These are phyloP conservation scores for Talaromyces sp. DNA, from an alignment of 2,329 filamentous ascomycete species.

Conservation along the genomic window DNA sequence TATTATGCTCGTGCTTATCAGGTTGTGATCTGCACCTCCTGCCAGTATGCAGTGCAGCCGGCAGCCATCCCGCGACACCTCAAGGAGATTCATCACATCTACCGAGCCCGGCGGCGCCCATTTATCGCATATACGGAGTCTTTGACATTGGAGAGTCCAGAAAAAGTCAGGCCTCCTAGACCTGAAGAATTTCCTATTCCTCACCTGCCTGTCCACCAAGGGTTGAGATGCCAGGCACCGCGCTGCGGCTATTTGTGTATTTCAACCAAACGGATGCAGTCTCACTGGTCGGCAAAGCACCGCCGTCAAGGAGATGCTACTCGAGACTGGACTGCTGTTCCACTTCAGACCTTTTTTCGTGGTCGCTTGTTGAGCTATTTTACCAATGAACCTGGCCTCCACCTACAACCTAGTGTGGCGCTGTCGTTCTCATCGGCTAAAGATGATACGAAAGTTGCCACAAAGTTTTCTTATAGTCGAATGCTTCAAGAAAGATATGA, in stretches of 20 bases:
- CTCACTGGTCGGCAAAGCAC: slow-evolving; percentile 24
- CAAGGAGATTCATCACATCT: slow-evolving; percentile 25
- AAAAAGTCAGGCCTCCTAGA: slow-evolving; percentile 16
- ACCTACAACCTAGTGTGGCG: not conserved
- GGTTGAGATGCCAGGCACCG: slow-evolving; percentile 16
- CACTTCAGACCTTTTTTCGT: slow-evolving; percentile 25
- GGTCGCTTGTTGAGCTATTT: slow-evolving; percentile 25
- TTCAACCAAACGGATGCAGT: slow-evolving; percentile 29
- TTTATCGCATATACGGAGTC: slow-evolving; percentile 11
- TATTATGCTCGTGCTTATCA: slow-evolving; percentile 14
- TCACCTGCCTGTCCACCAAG: slow-evolving; percentile 20
- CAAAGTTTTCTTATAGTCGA: not conserved
- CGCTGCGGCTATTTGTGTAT: slow-evolving; percentile 25
- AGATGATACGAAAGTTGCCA: too few relatives aligned
- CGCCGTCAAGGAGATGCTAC: slow-evolving; percentile 9
- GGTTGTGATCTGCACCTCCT: slow-evolving; percentile 19
- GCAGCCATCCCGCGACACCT: slow-evolving; percentile 22
- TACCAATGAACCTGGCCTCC: slow-evolving; percentile 8
- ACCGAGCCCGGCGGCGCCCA: slow-evolving; percentile 10
- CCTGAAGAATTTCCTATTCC: slow-evolving; percentile 23
- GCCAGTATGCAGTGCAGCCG: slow-evolving; percentile 23
- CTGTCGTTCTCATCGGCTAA: too few relatives aligned
- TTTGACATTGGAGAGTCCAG: slow-evolving; percentile 5
- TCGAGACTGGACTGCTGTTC: slow-evolving; percentile 17
- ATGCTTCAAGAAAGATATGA: not conserved